These are phyloP conservation scores for Amanita exitialis DNA, from an alignment of 768 basidiomycete species.

Conservation along the genomic window DNA sequence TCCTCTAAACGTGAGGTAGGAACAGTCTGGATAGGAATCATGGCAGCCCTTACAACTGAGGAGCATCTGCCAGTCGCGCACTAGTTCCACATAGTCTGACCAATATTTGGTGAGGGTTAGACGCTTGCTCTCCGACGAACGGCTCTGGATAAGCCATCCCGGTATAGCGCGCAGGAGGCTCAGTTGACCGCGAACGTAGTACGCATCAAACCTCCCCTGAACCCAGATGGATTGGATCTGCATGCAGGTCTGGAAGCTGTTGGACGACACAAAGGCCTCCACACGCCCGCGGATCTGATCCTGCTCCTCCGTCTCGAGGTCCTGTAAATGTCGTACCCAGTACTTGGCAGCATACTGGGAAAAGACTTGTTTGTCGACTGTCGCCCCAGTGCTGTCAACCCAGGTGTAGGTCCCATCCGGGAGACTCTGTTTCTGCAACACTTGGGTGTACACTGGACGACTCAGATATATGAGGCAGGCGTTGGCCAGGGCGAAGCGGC, in stretches of 20 bases:
- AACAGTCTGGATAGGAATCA: slow-evolving; percentile 4
- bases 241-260: slow-evolving; percentile 20
- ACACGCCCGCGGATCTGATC: slow-evolving; percentile 9
- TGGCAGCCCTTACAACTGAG: slow-evolving; percentile 11
- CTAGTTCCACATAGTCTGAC: slow-evolving; percentile 14
- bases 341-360: slow-evolving; percentile 20
- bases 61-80: slow-evolving; percentile 17
- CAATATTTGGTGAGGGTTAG: slow-evolving; percentile 7
- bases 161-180: neutral
- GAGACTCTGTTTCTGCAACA: slow-evolving; percentile 10
- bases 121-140: neutral
- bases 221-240: slow-evolving; percentile 24
- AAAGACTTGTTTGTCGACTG: slow-evolving; percentile 17
- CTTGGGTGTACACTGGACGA: slow-evolving; percentile 12
- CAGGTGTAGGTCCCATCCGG: slow-evolving; percentile 9
- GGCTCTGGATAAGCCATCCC: neutral
- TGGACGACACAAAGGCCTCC: slow-evolving; percentile 14
- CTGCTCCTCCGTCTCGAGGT: slow-evolving; percentile 5
- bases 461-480: slow-evolving; percentile 18
- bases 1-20: slow-evolving; percentile 10
- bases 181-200: neutral
- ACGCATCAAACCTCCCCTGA: slow-evolving; percentile 15
- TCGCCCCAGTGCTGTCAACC: slow-evolving; percentile 13
- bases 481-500: slow-evolving; percentile 10
- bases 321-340: slow-evolving; percentile 21